Evolutionary conservation across 805 yeast genomes (phyloP).

Genomic region (Ogataea allantospora): DNA sequence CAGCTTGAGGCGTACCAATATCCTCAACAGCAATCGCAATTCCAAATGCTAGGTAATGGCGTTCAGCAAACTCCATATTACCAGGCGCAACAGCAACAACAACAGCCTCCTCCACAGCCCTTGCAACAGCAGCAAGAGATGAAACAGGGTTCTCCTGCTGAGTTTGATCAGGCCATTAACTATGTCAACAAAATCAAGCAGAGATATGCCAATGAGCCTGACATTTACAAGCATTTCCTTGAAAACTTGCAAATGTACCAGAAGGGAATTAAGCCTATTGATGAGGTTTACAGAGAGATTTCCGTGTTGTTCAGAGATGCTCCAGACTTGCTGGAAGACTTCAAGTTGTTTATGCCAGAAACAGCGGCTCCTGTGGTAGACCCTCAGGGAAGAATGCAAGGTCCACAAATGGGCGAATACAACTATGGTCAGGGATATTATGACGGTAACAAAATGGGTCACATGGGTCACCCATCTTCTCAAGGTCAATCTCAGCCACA

Average conservation of each 20-base stretch:
- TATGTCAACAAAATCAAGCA: conserved; percentile 96
- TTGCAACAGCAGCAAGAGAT: conserved; percentile 21
- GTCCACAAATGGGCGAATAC: conserved; percentile 22
- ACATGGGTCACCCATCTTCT: conserved; percentile 5
- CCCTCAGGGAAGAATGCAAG: conserved; percentile 25
- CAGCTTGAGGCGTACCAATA: conserved; percentile 17
- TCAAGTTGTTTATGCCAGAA: conserved; percentile 93
- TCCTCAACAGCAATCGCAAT: conserved; percentile 20
- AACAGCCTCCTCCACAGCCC: conserved; percentile 21
- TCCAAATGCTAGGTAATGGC: conserved; percentile 19
- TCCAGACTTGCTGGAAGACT: conserved; percentile 92
- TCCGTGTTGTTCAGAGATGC: conserved; percentile 85
- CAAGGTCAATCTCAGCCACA: conserved; percentile 21
- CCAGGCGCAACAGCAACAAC: conserved; percentile 21
- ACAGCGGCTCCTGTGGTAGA: conserved; percentile 38
- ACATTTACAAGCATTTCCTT: conserved; percentile 88
- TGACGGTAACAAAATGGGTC: conserved; percentile 16
- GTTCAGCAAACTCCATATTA: conserved; percentile 17
- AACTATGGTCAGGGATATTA: conserved; percentile 19
- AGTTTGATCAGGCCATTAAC: conserved; percentile 94
- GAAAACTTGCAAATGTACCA: conserved; percentile 96
- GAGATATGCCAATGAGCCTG: conserved; percentile 90
- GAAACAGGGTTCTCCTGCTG: conserved; percentile 66
- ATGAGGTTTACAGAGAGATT: conserved; percentile 93
- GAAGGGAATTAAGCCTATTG: conserved; percentile 91